Base-by-base conservation (phyloP, 2,329 filamentous ascomycete species). In the Colletotrichum eleusines region DNA sequence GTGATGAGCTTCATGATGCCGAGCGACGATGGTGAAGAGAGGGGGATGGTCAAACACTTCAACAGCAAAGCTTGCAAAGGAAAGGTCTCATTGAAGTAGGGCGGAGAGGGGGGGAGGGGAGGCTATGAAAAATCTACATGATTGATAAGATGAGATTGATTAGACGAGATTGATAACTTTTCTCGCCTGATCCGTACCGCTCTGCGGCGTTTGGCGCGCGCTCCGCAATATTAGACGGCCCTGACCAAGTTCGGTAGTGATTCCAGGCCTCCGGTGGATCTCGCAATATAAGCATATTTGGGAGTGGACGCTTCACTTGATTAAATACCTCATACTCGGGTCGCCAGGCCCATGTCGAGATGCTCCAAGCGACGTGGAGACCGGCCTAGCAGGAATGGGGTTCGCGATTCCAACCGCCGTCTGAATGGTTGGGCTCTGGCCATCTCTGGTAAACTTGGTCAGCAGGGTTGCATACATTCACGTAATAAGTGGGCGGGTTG, bases 1-100 rank as follows among this genome's bases (percentile, higher is more conserved):
- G 51, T 62, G 51, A 67, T 58, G 57, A 67, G 55, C 63, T 71
- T 67, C 68, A 71, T 71, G 28, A 40, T 67, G 57, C n/a, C 44
- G 18, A n/a, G 33, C 42, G 20, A 66, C 4, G 33, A 44, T 40
- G n/a, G 23, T 51, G 40, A 50, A 26, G n/a, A 59, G 20, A n/a
- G 44, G 23, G 7, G 16, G 59, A 48, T 26, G 33, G 48, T 42
- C 33, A 23, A 26, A 51, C 50, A 58, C n/a, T 12, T 42, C 35
- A 31, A 53, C n/a, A 16, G 53, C 62, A 51, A 70, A 57, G 20
- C 23, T 50, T 31, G 51, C 42, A 40, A 4, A n/a, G 28, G 11
- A 26, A 51, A 11, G 16, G 12, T 57, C n/a, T 35, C n/a, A 20
- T 2, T 44, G 38, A 9, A 23, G 50, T 20, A n/a, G n/a, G n/a